phyloP scores from a whole-genome alignment of 768 basidiomycete species.

The Panaeolus papilionaceus region DNA sequence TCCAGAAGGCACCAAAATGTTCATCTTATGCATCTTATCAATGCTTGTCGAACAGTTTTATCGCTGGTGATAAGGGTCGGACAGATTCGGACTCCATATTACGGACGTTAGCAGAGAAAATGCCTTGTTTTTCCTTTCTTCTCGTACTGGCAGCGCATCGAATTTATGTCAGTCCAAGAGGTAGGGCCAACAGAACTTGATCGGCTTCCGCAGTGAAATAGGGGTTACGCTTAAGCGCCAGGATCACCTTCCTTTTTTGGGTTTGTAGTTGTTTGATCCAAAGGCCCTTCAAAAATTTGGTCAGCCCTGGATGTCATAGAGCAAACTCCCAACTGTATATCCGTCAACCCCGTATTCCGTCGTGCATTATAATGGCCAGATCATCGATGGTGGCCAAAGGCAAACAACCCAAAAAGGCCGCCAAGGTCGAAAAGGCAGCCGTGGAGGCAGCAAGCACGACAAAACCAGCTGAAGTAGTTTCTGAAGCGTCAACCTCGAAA shows the following conservation, averaged over 20 bases:
- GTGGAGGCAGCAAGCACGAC: slow-evolving; percentile 14
- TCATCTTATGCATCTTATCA: too few relatives aligned
- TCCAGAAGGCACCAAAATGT: too few relatives aligned
- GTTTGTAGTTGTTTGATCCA: slow-evolving; percentile 5
- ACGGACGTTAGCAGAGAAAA: too few relatives aligned
- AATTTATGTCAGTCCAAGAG: too few relatives aligned
- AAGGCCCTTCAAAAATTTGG: slow-evolving; percentile 11
- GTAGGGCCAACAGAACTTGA: not conserved
- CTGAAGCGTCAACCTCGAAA: slow-evolving; percentile 17
- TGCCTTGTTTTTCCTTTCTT: too few relatives aligned
- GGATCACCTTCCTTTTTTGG: not conserved
- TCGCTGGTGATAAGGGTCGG: too few relatives aligned
- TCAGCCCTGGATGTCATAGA: not conserved
- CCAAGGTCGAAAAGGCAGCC: slow-evolving; percentile 17
- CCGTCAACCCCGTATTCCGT: not conserved
- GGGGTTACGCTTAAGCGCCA: slow-evolving; percentile 2
- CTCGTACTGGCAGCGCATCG: too few relatives aligned
- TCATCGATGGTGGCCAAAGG: slow-evolving; percentile 3
- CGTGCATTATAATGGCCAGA: slow-evolving; percentile 12
- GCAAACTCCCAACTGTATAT: slow-evolving; percentile 2
- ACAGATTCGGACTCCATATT: too few relatives aligned
- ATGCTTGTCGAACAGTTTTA: too few relatives aligned
- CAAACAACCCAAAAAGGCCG: slow-evolving; percentile 5
- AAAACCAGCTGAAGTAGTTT: slow-evolving; percentile 8
- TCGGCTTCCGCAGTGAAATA: not conserved